Evolutionary conservation across 176 grass and related monocot genomes (phyloP).

Genomic region (Otatea glauca): DNA sequence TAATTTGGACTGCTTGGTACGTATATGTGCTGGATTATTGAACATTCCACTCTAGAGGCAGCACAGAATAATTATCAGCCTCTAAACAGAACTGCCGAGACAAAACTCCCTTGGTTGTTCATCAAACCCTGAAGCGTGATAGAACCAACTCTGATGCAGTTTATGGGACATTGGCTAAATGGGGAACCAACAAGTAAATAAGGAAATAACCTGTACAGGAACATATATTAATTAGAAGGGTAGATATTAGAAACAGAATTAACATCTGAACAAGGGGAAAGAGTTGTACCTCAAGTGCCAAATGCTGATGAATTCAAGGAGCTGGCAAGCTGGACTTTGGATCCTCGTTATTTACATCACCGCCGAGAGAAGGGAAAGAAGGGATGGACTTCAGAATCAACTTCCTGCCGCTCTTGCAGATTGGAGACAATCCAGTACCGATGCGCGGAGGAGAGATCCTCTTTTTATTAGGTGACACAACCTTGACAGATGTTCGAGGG

Average conservation of each 20-base stretch:
- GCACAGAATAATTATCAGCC: neutral
- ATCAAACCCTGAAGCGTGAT: conserved; percentile 19
- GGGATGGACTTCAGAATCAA: conserved; percentile 65
- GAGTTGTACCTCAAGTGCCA: conserved; percentile 11
- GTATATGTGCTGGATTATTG: conserved; percentile 40
- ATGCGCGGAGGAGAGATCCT: conserved; percentile 57
- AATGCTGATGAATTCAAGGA: conserved; percentile 45
- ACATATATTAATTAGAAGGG: neutral
- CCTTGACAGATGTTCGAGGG: conserved; percentile 54
- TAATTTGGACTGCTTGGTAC: conserved; percentile 7
- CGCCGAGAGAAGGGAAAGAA: conserved; percentile 63
- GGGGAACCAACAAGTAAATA: neutral
- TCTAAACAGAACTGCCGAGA: conserved; percentile 31
- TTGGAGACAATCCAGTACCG: conserved; percentile 56
- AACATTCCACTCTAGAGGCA: conserved; percentile 28
- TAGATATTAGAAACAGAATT: neutral
- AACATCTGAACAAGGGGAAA: neutral
- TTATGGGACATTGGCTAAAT: neutral
- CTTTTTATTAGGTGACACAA: conserved; percentile 65
- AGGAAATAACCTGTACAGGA: conserved; percentile 23
- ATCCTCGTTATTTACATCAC: conserved; percentile 41
- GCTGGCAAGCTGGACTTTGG: conserved; percentile 37
- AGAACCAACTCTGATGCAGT: neutral
- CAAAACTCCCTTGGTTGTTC: conserved; percentile 32
- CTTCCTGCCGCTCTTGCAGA: conserved; percentile 59